These are phyloP conservation scores for Phlebiopsis gigantea DNA, from an alignment of 768 basidiomycete genomes.

Conservation along the genomic window DNA sequence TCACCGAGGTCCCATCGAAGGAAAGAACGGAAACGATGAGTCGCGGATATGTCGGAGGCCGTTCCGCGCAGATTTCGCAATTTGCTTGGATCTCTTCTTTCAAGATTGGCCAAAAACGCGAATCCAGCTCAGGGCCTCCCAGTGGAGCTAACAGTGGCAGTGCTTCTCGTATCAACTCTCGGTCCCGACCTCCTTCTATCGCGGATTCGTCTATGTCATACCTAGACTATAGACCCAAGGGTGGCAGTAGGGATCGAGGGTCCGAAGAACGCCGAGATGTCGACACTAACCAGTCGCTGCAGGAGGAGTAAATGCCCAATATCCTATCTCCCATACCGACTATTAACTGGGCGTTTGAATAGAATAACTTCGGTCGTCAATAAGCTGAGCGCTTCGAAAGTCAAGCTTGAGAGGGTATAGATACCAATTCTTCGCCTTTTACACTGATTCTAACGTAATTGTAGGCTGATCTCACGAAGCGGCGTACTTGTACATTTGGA, in stretches of 20 bases:
- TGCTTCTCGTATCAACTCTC: slow-evolving; percentile 42
- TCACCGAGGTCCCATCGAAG: slow-evolving; percentile 10
- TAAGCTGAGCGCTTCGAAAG: slow-evolving; percentile 59
- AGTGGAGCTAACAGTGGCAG: slow-evolving; percentile 45
- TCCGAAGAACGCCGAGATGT: slow-evolving; percentile 29
- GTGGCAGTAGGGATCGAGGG: slow-evolving; percentile 43
- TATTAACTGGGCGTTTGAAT: neutral
- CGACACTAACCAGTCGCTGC: slow-evolving; percentile 46
- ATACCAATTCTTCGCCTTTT: too few relatives aligned
- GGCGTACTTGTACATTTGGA: slow-evolving; percentile 78
- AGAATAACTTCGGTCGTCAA: slow-evolving; percentile 74
- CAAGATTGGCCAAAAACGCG: slow-evolving; percentile 51
- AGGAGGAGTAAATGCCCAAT: slow-evolving; percentile 58
- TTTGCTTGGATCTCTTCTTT: slow-evolving; percentile 72
- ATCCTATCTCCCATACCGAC: too few relatives aligned
- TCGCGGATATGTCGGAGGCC: slow-evolving; percentile 44
- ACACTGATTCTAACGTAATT: neutral
- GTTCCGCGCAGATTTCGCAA: slow-evolving; percentile 54
- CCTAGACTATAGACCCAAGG: slow-evolving; percentile 5
- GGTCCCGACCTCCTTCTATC: slow-evolving; percentile 33
- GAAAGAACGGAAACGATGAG: slow-evolving; percentile 37
- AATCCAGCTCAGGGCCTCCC: slow-evolving; percentile 51
- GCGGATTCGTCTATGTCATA: slow-evolving; percentile 13
- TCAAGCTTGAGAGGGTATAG: slow-evolving; percentile 80
- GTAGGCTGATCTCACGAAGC: slow-evolving; percentile 65